Evolutionary conservation across 164 flowering plant genomes (phyloP).

Genomic region (Sextonia rubra): DNA sequence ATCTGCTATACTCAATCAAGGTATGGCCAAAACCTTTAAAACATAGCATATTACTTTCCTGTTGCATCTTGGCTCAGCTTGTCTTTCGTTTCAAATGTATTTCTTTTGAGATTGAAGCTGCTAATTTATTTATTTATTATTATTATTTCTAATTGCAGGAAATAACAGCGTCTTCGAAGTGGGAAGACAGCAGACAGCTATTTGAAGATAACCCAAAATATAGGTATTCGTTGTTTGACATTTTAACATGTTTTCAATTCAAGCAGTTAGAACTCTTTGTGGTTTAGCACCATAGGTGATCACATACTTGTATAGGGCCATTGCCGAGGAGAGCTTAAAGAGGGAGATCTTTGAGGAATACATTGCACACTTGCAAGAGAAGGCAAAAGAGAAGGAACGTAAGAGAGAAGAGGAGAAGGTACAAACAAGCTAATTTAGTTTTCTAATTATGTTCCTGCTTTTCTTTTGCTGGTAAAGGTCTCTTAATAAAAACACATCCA

Average conservation of each 20-base stretch:
- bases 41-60: background rate
- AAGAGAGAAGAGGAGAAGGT: conserved; percentile 98
- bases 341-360: conserved; percentile 79
- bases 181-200: conserved; percentile 76
- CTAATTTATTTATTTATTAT: too few relatives aligned
- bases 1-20: conserved; percentile 58
- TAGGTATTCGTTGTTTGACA: conserved; percentile 36
- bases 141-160: conserved; percentile 52
- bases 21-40: conserved; percentile 22
- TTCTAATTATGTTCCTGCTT: conserved; percentile 1
- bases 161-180: conserved; percentile 60
- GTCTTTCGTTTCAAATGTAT: background rate
- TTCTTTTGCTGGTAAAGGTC: background rate
- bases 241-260: background rate
- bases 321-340: conserved; percentile 57
- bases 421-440: background rate
- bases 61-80: background rate
- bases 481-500: background rate
- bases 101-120: too few relatives aligned
- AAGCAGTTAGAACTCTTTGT: background rate
- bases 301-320: conserved; percentile 34
- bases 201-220: conserved; percentile 84
- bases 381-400: conserved; percentile 88
- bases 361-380: conserved; percentile 59
- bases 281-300: background rate